Evolutionary conservation across 2,329 filamentous ascomycete genomes (phyloP), one percentile per base, ranked within the genome.

Genomic region (Karstenula rhodostoma): DNA sequence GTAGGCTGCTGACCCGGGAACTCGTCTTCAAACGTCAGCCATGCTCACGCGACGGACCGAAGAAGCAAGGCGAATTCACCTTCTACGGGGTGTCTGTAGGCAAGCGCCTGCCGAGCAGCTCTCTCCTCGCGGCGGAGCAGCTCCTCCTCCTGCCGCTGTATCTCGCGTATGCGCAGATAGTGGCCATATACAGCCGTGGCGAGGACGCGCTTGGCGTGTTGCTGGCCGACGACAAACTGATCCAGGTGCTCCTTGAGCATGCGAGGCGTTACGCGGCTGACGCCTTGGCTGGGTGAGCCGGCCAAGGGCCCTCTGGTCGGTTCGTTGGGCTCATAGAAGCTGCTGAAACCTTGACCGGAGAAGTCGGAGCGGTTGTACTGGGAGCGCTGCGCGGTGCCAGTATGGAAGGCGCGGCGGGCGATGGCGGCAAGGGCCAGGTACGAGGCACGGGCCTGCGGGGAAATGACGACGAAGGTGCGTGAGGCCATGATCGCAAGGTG

Each of bases 181-280:
- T 99, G 95, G 74, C 98, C 97, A 81, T 96, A 97, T 29, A 99
- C 91, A 7, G 94, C 93, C 3, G 94, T 90, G 65, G 93, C 95
- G 65, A 98, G 88, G 15, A 94, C 92, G 78, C 96, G 96, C 84
- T 99, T 95, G 17, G 95, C 93, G 61, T 93, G 88, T 67, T 97
- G 93, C 78, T 99, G 95, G 43, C 94, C 95, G 4, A 99, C 94
- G 1, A 99, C 94, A 76, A 96, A 99, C 74, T 95, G 91, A 76
- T 99, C 95, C 33, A 98, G 88, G 71, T 95, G 91, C 73, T 92
- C 89, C 82, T 98, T 97, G 70, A 99, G 84, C 68, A 83, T 80
- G 67, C 84, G 85, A 8, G 88, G 88, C 10, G 87, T 90, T 56
- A 89, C 81, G 54, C 82, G 82, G 33, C 85, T 85, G 32, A 82